A percentile compares a stretch with the other conserved stretches of the same genome.
These are phyloP conservation scores for Gomphus bonarii DNA, from an alignment of 1,284 basidiomycete species.

Conservation along the genomic window DNA sequence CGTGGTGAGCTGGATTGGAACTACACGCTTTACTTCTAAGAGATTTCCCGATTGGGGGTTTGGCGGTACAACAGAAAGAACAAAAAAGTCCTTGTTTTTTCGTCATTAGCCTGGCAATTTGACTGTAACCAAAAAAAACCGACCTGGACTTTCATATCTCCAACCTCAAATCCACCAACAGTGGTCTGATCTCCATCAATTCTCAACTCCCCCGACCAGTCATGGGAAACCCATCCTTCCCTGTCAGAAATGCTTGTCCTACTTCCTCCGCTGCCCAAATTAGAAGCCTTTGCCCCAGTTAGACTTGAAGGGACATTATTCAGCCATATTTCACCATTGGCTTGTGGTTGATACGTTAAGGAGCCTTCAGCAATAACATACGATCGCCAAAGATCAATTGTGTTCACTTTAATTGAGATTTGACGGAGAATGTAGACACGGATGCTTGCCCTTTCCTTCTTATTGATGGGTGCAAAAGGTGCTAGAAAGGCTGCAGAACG, in stretches of 20 bases:
- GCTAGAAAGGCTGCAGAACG: not conserved
- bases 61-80: conserved; percentile 9
- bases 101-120: not conserved
- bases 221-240: conserved; percentile 9
- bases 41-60: conserved; percentile 4
- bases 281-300: not conserved
- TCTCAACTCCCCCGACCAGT: conserved; percentile 4
- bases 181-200: not conserved
- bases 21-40: conserved; percentile 6
- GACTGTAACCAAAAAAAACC: not conserved
- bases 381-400: conserved; percentile 7
- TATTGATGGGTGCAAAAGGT: conserved; percentile 6
- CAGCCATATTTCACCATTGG: conserved; percentile 2
- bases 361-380: conserved; percentile 6
- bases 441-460: conserved; percentile 1
- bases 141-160: conserved; percentile 8
- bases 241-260: conserved; percentile 1
- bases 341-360: not conserved
- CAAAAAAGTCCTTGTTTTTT: conserved; percentile 5
- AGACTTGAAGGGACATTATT: conserved; percentile 4
- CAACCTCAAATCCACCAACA: conserved; percentile 6
- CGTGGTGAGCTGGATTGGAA: conserved; percentile 10
- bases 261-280: not conserved
- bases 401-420: conserved; percentile 8
- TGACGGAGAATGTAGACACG: conserved; percentile 10